Conservation (phyloP, 345 rosid genomes). For the Acer negundo region DNA sequence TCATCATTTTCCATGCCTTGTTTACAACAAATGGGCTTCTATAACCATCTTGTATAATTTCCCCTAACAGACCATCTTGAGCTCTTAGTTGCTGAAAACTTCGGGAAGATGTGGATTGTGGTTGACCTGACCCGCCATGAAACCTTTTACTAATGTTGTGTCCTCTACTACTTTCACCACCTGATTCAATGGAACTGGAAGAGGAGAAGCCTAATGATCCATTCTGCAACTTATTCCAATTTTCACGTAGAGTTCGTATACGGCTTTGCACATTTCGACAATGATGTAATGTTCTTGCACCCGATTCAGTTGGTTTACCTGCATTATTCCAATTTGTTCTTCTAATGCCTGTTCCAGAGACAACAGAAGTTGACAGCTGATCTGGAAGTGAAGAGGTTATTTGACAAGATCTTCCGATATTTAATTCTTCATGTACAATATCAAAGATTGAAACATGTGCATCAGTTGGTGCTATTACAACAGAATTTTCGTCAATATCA, state of each 20-base stretch:
- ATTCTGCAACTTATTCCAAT: slow-evolving; percentile 51
- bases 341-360: slow-evolving; percentile 6
- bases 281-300: slow-evolving; percentile 46
- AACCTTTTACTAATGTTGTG: background rate
- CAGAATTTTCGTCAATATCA: background rate
- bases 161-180: slow-evolving; percentile 9
- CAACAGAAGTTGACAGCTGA: background rate
- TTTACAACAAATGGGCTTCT: slow-evolving; percentile 29
- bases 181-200: slow-evolving; percentile 28
- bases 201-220: slow-evolving; percentile 45
- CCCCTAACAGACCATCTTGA: slow-evolving; percentile 10
- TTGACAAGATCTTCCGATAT: background rate
- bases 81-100: slow-evolving; percentile 11
- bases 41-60: background rate
- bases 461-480: background rate
- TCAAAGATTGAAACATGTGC: slow-evolving; percentile 34
- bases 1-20: slow-evolving; percentile 73
- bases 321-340: slow-evolving; percentile 20
- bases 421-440: slow-evolving; percentile 36
- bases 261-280: slow-evolving; percentile 47
- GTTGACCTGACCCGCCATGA: slow-evolving; percentile 19
- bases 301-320: slow-evolving; percentile 20
- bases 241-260: slow-evolving; percentile 45
- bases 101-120: slow-evolving; percentile 25
- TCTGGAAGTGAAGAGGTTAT: background rate